These are phyloP conservation scores for Alliaria petiolata DNA, from an alignment of 345 rosid genomes.

Conservation along the genomic window DNA sequence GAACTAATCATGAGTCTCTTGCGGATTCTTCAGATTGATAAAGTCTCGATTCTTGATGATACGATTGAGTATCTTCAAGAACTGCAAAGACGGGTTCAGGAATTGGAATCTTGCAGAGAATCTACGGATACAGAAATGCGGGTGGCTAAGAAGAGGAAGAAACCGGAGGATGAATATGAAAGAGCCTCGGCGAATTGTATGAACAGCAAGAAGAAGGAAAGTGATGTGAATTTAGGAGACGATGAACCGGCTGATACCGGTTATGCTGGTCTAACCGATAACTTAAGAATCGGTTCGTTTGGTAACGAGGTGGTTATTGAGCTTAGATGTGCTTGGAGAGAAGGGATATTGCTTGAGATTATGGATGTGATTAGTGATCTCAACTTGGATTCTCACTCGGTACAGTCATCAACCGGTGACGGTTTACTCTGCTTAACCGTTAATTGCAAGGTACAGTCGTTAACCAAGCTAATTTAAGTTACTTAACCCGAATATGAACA, in stretches of 20 bases:
- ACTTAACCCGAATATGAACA: slow-evolving; percentile 2
- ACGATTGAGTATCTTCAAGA: slow-evolving; percentile 71
- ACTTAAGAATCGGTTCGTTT: slow-evolving; percentile 37
- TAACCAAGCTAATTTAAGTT: background rate
- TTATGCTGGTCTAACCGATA: slow-evolving; percentile 34
- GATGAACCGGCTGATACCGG: slow-evolving; percentile 38
- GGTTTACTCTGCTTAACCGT: slow-evolving; percentile 63
- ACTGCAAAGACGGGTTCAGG: slow-evolving; percentile 62
- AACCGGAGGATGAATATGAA: slow-evolving; percentile 49
- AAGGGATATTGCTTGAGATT: slow-evolving; percentile 73
- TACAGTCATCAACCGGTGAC: slow-evolving; percentile 60
- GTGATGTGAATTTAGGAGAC: slow-evolving; percentile 40
- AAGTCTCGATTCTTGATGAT: slow-evolving; percentile 71
- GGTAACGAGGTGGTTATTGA: slow-evolving; percentile 61
- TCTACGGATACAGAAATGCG: slow-evolving; percentile 35
- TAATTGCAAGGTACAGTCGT: slow-evolving; percentile 57
- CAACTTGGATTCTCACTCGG: slow-evolving; percentile 69
- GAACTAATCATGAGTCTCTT: background rate
- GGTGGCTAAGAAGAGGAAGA: slow-evolving; percentile 36
- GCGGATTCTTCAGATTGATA: slow-evolving; percentile 52
- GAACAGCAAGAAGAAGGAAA: slow-evolving; percentile 60
- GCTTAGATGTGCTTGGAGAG: slow-evolving; percentile 74
- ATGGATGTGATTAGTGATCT: slow-evolving; percentile 64
- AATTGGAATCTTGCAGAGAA: slow-evolving; percentile 50
- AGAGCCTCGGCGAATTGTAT: slow-evolving; percentile 58